Base-by-base conservation (phyloP, 1,284 basidiomycete species). In the Moesziomyces globuligerus region DNA sequence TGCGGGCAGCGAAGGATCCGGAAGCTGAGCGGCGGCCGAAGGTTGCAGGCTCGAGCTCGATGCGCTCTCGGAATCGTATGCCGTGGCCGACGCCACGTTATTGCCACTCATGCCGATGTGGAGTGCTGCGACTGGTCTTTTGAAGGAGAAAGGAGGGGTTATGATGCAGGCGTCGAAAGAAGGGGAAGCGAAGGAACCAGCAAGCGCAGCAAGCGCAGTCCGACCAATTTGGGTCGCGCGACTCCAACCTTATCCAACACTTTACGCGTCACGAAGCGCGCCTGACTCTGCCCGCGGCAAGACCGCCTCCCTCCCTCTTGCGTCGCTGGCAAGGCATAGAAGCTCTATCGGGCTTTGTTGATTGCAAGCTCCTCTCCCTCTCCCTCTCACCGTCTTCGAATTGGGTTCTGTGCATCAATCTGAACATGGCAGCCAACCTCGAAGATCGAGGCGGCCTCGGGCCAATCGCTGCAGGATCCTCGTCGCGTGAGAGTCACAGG, bases 1-100 rank as follows among this genome's bases (percentile, higher is more conserved):
- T 15, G 74, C 65, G 5, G 74, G 72, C 13, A 76, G 53, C n/a
- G 69, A 65, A 4, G 74, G 74, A n/a, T 76, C 74, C 2, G 74
- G 74, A 17, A 76, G 61, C n/a, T 50, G 43, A 4, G 49, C 44
- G 17, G 48, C 15, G 38, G 48, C 25, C 28, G 55, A 26, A 17
- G 50, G 13, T 28, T 38, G 29, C 25, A 32, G 13, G 15, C 15
- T 43, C 20, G 55, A 23, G 15, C 3, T 23, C 21, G 47, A 47
- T 9, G 50, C 34, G n/a, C n/a, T n/a, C n/a, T 26, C 8, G 10
- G n/a, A 46, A n/a, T 42, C 38, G 11, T 54, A 49, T 10, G 43
- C 47, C 21, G 55, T 34, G 44, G 21, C 24, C 5, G 44, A 21
- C 5, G 42, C 37, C 39, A 58, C 37, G 36, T 46, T 43, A 5